Evolutionary conservation across 1,284 basidiomycete species (phyloP).

Genomic region (Cryptococcus sp.): DNA sequence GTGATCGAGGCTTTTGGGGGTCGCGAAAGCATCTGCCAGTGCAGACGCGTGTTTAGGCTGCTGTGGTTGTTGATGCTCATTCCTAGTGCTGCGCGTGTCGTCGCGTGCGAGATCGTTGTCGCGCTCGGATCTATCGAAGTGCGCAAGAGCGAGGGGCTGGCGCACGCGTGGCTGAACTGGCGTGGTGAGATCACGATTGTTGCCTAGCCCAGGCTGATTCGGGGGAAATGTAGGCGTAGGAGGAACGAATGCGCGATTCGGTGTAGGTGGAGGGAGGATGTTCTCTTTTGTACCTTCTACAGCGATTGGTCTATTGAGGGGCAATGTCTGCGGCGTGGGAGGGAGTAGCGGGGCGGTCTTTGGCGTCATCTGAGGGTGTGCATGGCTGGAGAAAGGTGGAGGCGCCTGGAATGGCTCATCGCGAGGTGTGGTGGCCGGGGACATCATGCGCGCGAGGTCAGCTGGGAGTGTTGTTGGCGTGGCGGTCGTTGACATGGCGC

Average conservation of each 20-base stretch:
- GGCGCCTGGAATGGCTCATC: constrained; percentile 1
- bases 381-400: constrained; percentile 4
- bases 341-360: constrained; percentile 7
- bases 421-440: too few relatives aligned
- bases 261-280: background rate
- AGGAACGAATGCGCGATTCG: background rate
- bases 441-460: background rate
- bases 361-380: constrained; percentile 12
- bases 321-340: constrained; percentile 10
- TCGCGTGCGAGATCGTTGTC: background rate
- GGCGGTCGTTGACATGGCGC: background rate
- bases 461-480: background rate
- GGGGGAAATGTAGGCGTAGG: background rate
- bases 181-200: constrained; percentile 12
- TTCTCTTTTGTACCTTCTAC: too few relatives aligned
- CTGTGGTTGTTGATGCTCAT: background rate
- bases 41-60: background rate
- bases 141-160: constrained; percentile 8
- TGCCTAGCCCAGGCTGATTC: constrained; percentile 4
- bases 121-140: background rate
- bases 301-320: background rate
- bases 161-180: constrained; percentile 13
- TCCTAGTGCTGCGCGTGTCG: background rate
- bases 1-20: background rate
- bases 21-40: background rate